Percentiles rank a stretch among this genome's conserved stretches.
Conservation (phyloP, 176 grass and related monocot genomes). For the Oryza brachyantha region DNA sequence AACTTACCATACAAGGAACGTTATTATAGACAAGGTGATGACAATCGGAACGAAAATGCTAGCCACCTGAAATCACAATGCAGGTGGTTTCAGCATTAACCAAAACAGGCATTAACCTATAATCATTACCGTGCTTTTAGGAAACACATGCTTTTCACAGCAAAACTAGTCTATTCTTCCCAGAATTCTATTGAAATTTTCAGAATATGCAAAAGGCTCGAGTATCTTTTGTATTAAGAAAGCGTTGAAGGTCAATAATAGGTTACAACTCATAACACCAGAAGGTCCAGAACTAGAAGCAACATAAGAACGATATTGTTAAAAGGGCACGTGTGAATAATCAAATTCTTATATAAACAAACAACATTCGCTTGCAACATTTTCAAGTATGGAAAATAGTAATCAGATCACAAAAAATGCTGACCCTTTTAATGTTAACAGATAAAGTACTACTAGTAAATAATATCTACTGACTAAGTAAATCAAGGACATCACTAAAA, state of each 20-base stretch:
- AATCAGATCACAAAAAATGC: neutral
- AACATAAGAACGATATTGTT: neutral
- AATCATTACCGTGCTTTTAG: neutral
- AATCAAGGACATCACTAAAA: neutral
- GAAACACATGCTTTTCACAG: neutral
- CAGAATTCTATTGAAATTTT: neutral
- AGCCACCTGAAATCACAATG: constrained; percentile 60
- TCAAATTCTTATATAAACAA: neutral
- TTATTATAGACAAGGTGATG: constrained; percentile 81
- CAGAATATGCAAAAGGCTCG: neutral
- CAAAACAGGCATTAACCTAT: neutral
- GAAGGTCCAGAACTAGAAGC: neutral
- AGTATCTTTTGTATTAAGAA: neutral
- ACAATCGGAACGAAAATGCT: constrained; percentile 97
- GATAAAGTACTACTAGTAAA: neutral
- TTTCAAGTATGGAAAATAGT: neutral
- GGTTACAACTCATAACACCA: too few relatives aligned
- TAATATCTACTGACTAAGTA: neutral
- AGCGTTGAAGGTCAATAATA: neutral
- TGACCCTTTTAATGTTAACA: neutral
- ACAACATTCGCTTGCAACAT: neutral
- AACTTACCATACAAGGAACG: constrained; percentile 83
- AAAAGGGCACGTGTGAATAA: neutral
- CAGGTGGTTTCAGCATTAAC: constrained; percentile 3
- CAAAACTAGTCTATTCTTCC: neutral